A percentile compares a stretch with the other conserved stretches of the same genome.
Conservation (phyloP, 2,329 filamentous ascomycete genomes). For the Colletotrichum brevisporum region DNA sequence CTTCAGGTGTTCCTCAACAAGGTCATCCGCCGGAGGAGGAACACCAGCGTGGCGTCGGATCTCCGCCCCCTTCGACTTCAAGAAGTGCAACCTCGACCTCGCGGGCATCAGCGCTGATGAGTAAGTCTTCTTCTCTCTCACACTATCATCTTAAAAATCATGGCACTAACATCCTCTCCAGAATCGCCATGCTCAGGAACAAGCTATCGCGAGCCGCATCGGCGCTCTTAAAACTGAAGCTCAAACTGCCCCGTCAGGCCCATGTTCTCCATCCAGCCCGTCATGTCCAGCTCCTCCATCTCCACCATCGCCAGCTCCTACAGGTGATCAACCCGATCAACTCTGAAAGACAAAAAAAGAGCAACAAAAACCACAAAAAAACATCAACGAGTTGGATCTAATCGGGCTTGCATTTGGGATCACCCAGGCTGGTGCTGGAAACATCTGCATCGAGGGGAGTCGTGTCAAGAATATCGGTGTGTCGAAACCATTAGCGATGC, state of each 20-base stretch:
- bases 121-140: slow-evolving; percentile 55
- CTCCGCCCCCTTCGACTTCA: slow-evolving; percentile 72
- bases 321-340: background rate
- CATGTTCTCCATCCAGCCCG: slow-evolving; percentile 34
- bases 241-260: slow-evolving; percentile 25
- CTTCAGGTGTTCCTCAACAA: slow-evolving; percentile 60
- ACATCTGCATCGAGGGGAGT: background rate
- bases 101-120: slow-evolving; percentile 72
- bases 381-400: slow-evolving; percentile 15
- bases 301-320: slow-evolving; percentile 36
- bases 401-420: slow-evolving; percentile 24
- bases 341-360: background rate
- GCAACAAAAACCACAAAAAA: background rate
- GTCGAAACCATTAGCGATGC: slow-evolving; percentile 17
- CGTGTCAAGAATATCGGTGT: background rate
- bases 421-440: slow-evolving; percentile 31
- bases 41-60: slow-evolving; percentile 60
- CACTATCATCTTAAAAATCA: background rate
- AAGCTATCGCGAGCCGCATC: slow-evolving; percentile 64
- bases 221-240: too few relatives aligned
- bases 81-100: slow-evolving; percentile 65
- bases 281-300: slow-evolving; percentile 35
- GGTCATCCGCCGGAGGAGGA: slow-evolving; percentile 60
- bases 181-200: slow-evolving; percentile 65
- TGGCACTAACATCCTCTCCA: slow-evolving; percentile 44